phyloP scores from a whole-genome alignment of 257 asterid genomes.

The Solanum infundibuliforme region DNA sequence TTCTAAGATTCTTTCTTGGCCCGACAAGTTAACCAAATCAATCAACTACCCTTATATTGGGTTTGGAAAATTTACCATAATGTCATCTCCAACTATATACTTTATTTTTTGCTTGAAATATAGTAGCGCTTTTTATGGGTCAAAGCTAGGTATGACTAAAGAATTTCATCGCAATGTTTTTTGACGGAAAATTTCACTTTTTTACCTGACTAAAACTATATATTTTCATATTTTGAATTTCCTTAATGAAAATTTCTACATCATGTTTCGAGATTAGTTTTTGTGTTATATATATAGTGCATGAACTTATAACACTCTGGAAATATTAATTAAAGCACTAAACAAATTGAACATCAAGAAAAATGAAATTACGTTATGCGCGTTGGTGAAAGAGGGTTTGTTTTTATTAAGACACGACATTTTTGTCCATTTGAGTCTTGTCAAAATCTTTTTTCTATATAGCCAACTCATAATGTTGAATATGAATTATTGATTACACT shows the following conservation, averaged over 20 bases:
- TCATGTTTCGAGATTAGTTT: no score
- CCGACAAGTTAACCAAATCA: background rate
- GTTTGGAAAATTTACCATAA: background rate
- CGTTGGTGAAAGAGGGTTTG: background rate
- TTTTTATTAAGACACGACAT: background rate
- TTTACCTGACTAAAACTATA: background rate
- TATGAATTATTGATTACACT: background rate
- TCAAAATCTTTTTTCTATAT: background rate
- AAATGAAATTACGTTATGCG: background rate
- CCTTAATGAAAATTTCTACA: no score
- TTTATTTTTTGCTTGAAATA: no score
- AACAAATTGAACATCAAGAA: background rate
- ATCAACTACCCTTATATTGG: background rate
- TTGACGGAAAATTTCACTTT: no score
- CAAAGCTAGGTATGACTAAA: background rate
- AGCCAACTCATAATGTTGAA: background rate
- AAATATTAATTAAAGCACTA: background rate
- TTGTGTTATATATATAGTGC: background rate
- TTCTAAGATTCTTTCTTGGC: constrained; percentile 4
- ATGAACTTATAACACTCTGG: background rate
- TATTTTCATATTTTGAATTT: no score
- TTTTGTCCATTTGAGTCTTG: background rate
- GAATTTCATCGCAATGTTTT: no score
- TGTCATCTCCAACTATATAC: background rate
- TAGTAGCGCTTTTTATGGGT: background rate